Evolutionary conservation across 768 basidiomycete genomes (phyloP).

Genomic region (Hydnum rufescens): DNA sequence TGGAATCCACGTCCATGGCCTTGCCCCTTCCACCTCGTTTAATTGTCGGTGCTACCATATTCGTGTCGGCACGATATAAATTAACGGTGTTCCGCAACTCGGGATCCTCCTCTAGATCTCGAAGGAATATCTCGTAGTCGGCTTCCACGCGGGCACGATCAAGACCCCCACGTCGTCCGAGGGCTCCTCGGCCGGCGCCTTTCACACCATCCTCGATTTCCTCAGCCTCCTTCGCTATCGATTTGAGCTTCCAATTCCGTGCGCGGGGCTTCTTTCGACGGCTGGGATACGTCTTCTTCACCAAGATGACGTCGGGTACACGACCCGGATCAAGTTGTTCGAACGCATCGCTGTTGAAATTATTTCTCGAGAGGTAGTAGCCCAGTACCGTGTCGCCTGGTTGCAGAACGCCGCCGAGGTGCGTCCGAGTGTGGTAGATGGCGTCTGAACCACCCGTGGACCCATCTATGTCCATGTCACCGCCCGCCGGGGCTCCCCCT

Average conservation of each 20-base stretch:
- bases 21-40: constrained; percentile 20
- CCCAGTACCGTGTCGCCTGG: constrained; percentile 89
- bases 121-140: constrained; percentile 91
- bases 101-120: constrained; percentile 85
- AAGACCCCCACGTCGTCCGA: constrained; percentile 74
- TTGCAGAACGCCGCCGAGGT: constrained; percentile 82
- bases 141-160: constrained; percentile 87
- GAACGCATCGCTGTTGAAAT: constrained; percentile 85
- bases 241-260: constrained; percentile 72
- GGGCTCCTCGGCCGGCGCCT: constrained; percentile 46
- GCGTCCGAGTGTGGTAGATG: constrained; percentile 91
- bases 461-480: constrained; percentile 41
- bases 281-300: constrained; percentile 91
- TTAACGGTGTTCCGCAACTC: constrained; percentile 78
- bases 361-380: constrained; percentile 70
- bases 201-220: constrained; percentile 65
- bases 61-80: constrained; percentile 48
- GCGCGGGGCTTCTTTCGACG: constrained; percentile 75
- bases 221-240: constrained; percentile 81
- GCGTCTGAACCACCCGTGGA: constrained; percentile 36
- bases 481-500: constrained; percentile 28
- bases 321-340: constrained; percentile 38
- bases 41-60: constrained; percentile 24
- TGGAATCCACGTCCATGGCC: constrained; percentile 48
- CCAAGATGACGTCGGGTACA: constrained; percentile 80